Evolutionary conservation across 768 basidiomycete species (phyloP), one percentile per base, ranked within the genome.

Genomic region (Ramaria sp.): DNA sequence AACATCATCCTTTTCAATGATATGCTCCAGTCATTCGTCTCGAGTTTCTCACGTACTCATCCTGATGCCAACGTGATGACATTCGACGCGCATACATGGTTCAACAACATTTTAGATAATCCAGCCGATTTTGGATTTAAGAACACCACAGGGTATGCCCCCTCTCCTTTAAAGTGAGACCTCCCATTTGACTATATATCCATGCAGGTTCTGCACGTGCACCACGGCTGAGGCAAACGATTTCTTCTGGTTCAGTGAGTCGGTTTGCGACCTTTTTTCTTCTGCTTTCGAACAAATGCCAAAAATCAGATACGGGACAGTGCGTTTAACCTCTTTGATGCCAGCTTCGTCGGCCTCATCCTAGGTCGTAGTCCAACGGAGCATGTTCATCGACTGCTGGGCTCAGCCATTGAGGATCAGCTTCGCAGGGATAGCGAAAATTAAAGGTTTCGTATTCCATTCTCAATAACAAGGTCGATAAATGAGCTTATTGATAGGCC

Each of bases 221-320:
- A 61, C 66, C 19, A 46, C 39, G 9, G 41, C 17, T 37, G 51
- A 53, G 15, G 70, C 78, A 58, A 71, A 74, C 4, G 71, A 71
- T 1, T 81, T 69, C 64, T 79, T 79, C 66, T 81, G 78, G 78
- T 78, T 70, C 65, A 73, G 77, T 79, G 58, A 64, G 76, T 75
- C 19, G 19, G 13, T 46, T 45, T 54, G 51, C 31, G 12, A 47
- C 22, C 30, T 49, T 15, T 47, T 47, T 30, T 27, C 27, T 27
- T 27, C 27, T 27, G 27, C 27, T 5, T 27, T 27, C 5, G 27
- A 27, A 2, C 27, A 27, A 27, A 27, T 27, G 3, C 27, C n/a
- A n/a, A n/a, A n/a, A 27, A 24, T 31, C 60, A 79, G 78, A 81
- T 61, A 67, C 71, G 10, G 78, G 76, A 0, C 79, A 81, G 53